These are phyloP conservation scores for Coemansia reversa DNA, from an alignment of 192 early-diverging fungal genomes.

Conservation along the genomic window DNA sequence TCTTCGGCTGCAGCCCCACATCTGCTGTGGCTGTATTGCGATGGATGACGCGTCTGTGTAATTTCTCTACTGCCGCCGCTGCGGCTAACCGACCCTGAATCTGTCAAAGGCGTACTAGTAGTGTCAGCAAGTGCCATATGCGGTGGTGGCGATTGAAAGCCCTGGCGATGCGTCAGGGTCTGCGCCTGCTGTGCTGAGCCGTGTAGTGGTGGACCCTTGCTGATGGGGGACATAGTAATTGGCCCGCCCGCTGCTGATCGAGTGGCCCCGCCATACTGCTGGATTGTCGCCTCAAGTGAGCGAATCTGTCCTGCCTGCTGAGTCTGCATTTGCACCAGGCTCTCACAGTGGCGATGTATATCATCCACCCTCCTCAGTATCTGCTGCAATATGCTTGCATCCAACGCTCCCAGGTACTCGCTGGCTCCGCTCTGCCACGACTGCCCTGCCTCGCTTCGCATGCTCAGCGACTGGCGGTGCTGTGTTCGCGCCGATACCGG, in stretches of 20 bases:
- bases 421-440: slow-evolving; percentile 1
- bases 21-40: slow-evolving; percentile 8
- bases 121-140: background rate
- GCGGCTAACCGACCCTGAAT: background rate
- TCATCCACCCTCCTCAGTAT: slow-evolving; percentile 15
- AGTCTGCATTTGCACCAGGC: slow-evolving; percentile 26
- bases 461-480: slow-evolving; percentile 16
- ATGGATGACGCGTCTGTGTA: slow-evolving; percentile 10
- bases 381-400: slow-evolving; percentile 4
- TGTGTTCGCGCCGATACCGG: slow-evolving; percentile 3
- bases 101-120: background rate
- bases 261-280: background rate
- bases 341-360: slow-evolving; percentile 33
- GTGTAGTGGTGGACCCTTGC: background rate
- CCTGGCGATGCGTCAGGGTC: background rate
- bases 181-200: background rate
- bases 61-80: slow-evolving; percentile 8
- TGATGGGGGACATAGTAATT: background rate
- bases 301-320: slow-evolving; percentile 28
- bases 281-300: slow-evolving; percentile 23
- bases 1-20: background rate
- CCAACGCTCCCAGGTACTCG: slow-evolving; percentile 7
- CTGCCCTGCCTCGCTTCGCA: background rate
- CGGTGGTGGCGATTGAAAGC: background rate
- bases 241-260: background rate